These are phyloP conservation scores for Dispira simplex DNA, from an alignment of 192 early-diverging fungal genomes.

Conservation along the genomic window DNA sequence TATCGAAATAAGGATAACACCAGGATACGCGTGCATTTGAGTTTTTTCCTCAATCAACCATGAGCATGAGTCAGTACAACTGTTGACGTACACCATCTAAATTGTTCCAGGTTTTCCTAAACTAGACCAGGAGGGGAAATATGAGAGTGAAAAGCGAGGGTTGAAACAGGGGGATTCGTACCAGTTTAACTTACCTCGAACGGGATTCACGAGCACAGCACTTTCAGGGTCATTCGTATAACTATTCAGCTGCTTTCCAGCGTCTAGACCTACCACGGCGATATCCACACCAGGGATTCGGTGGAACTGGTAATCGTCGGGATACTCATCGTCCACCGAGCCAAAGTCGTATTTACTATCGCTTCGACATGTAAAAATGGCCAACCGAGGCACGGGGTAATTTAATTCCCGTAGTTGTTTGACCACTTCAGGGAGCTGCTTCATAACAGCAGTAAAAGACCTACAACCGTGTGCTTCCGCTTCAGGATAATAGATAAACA, in stretches of 20 bases:
- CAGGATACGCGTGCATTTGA: background rate
- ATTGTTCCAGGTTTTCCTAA: background rate
- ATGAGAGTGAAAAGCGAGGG: background rate
- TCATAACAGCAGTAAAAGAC: background rate
- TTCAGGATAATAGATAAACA: background rate
- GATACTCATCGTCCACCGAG: background rate
- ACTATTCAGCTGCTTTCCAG: background rate
- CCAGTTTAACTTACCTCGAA: background rate
- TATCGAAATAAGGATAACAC: background rate
- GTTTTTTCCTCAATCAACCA: background rate
- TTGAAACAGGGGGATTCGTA: background rate
- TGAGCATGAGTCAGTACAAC: background rate
- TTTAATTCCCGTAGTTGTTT: background rate
- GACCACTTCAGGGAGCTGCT: background rate
- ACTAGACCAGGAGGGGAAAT: background rate
- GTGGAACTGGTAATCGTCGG: background rate
- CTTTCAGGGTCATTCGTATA: background rate
- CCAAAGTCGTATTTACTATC: background rate
- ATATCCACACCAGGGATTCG: background rate
- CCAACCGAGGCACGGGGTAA: constrained; percentile 1
- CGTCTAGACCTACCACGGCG: background rate
- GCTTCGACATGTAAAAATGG: background rate
- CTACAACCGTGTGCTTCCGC: background rate
- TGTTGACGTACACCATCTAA: background rate
- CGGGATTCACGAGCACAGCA: background rate